Evolutionary conservation across 2,329 filamentous ascomycete genomes (phyloP).

Genomic region (Tolypocladium album): DNA sequence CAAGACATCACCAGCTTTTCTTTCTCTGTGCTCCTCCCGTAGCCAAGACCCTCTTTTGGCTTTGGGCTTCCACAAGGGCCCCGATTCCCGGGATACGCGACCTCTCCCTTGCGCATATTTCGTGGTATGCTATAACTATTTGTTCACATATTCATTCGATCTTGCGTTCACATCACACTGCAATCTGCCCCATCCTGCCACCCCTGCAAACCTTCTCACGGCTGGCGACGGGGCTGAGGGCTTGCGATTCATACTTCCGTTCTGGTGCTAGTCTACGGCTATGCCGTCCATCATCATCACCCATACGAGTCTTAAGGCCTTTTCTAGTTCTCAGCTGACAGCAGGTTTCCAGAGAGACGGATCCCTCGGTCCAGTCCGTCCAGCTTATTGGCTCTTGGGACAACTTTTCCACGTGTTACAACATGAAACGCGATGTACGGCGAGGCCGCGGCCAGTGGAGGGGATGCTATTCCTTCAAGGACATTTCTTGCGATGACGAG

Average conservation of each 20-base stretch:
- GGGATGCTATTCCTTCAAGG: conserved; percentile 76
- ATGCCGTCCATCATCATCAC: background rate
- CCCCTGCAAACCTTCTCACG: background rate
- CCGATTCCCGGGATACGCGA: background rate
- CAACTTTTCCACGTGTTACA: conserved; percentile 72
- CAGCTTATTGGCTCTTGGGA: conserved; percentile 90
- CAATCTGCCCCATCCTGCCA: background rate
- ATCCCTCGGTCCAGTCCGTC: conserved; percentile 55
- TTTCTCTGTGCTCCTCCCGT: background rate
- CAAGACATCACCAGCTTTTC: background rate
- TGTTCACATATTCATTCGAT: background rate
- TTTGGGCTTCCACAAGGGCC: background rate
- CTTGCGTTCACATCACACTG: background rate
- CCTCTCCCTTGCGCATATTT: background rate
- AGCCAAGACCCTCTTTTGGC: background rate
- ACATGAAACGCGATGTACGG: conserved; percentile 69
- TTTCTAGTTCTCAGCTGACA: conserved; percentile 8
- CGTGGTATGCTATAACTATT: background rate
- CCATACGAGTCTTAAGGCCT: background rate
- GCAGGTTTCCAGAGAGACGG: conserved; percentile 39
- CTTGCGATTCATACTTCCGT: background rate
- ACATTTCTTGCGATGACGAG: conserved; percentile 75
- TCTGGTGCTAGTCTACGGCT: background rate
- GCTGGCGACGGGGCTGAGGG: background rate
- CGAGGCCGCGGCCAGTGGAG: conserved; percentile 71